These are phyloP conservation scores for Backusella macrospora DNA, from an alignment of 192 early-diverging fungal species.

Conservation along the genomic window DNA sequence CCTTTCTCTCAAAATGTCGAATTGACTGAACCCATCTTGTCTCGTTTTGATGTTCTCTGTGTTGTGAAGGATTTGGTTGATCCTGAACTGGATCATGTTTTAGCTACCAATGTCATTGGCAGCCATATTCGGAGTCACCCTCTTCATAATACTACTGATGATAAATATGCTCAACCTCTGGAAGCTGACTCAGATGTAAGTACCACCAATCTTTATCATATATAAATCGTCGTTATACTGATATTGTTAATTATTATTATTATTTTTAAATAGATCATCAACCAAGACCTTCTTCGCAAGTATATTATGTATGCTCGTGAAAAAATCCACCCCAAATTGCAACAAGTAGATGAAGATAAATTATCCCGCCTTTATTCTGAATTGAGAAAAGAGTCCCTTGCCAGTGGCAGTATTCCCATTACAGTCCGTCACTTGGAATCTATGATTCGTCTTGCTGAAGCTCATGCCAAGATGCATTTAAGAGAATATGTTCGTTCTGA, in stretches of 20 bases:
- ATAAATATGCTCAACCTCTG: constrained; percentile 36
- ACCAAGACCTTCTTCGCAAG: constrained; percentile 82
- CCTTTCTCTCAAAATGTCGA: constrained; percentile 98
- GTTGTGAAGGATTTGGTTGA: constrained; percentile 95
- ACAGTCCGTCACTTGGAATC: constrained; percentile 88
- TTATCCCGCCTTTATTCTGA: constrained; percentile 89
- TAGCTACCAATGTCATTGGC: constrained; percentile 93
- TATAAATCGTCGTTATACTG: not conserved
- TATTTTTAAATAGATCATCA: constrained; percentile 61
- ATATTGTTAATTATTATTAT: constrained; percentile 3
- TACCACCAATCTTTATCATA: constrained; percentile 1
- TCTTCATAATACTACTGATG: constrained; percentile 43
- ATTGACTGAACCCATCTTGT: constrained; percentile 97
- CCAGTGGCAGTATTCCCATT: constrained; percentile 77
- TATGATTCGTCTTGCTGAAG: constrained; percentile 84
- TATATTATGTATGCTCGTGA: constrained; percentile 89
- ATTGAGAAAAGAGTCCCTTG: constrained; percentile 83
- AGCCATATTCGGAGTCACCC: constrained; percentile 94
- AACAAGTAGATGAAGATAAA: constrained; percentile 87
- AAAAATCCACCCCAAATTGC: constrained; percentile 75
- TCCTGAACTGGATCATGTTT: constrained; percentile 84
- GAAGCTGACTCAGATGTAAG: constrained; percentile 64
- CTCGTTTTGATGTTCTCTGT: constrained; percentile 96
- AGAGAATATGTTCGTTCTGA: constrained; percentile 87
- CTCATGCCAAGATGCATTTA: constrained; percentile 95